Evolutionary conservation across 2,329 filamentous ascomycete species (phyloP), one percentile per base, ranked within the genome.

Genomic region (Ophiostoma tasmaniense): DNA sequence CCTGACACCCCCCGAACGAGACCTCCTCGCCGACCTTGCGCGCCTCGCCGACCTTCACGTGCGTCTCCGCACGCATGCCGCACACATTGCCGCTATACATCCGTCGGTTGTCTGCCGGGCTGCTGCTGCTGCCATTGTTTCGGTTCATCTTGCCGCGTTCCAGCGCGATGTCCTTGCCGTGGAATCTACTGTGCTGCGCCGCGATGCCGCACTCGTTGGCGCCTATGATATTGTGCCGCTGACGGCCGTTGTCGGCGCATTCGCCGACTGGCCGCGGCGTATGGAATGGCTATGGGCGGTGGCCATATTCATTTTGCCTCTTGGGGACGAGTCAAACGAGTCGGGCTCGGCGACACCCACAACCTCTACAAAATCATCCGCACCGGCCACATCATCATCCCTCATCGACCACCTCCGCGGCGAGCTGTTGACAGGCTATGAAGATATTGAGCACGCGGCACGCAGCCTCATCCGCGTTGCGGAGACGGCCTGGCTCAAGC

Each of bases 151-250:
- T 4, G 86, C 87, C 7, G 85, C 85, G 11, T 98, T 98, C 73
- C 93, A 96, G 77, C 84, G 85, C 62, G 93, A 92, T 76, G 89
- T 98, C 5, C 81, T 98, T 10, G 87, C 93, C 68, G 92, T 97
- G 3, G 95, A 99, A 79, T 85, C 85, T 69, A 84, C 84, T 14
- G 90, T 99, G 33, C 80, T 98, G 66, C 85, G 83, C 64, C 87
- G 88, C 74, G 92, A 97, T 80, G 85, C 93, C 1, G 86, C 82
- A 7, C 86, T 91, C 70, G 94, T 98, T 1, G 94, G 94, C 59
- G 94, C 91, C 0, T 97, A 97, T 77, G 90, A 94, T 71, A 96
- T 97, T 71, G 94, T 98, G 28, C 94, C 95, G 2, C 80, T 99
- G 73, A 96, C 95, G 66, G 89, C 89, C 1, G 85, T 98, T 25